phyloP scores from a whole-genome alignment of 371 early-diverging fungal species.

The Mucor irregularis region DNA sequence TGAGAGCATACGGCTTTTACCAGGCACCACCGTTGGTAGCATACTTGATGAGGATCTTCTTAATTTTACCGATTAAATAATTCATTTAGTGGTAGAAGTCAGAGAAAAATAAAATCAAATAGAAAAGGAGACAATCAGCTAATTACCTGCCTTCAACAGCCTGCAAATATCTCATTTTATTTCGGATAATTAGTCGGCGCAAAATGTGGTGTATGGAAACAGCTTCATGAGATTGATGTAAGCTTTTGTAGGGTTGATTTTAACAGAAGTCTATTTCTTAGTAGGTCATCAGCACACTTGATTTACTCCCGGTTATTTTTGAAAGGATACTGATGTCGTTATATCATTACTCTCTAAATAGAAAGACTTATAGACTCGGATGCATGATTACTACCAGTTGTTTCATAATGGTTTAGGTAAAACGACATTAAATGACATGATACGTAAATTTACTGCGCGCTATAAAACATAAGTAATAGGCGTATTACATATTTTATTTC shows the following conservation, averaged over 20 bases:
- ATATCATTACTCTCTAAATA: not conserved
- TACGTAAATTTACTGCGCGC: not conserved
- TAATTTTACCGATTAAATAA: too few species aligned
- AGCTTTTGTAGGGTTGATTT: too few species aligned
- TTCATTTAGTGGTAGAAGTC: too few species aligned
- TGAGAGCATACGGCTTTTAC: too few species aligned
- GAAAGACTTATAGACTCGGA: conserved; percentile 2
- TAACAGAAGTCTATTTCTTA: not conserved
- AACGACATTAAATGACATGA: conserved; percentile 2
- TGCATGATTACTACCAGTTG: conserved; percentile 4
- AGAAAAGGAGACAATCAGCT: not conserved
- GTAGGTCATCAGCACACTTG: not conserved
- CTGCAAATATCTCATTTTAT: not conserved
- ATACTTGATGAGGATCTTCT: too few species aligned
- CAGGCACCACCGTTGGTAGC: too few species aligned
- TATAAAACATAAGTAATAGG: not conserved
- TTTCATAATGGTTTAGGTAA: not conserved
- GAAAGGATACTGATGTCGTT: conserved; percentile 4
- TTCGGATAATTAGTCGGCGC: conserved; percentile 10
- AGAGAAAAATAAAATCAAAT: too few species aligned
- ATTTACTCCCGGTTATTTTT: conserved; percentile 8
- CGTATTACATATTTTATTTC: too few species aligned
- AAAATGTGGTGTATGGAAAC: not conserved
- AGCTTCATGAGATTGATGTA: too few species aligned
- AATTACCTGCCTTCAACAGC: not conserved